Conservation (phyloP, 768 basidiomycete genomes). For the Leccinum longicurvipes region DNA sequence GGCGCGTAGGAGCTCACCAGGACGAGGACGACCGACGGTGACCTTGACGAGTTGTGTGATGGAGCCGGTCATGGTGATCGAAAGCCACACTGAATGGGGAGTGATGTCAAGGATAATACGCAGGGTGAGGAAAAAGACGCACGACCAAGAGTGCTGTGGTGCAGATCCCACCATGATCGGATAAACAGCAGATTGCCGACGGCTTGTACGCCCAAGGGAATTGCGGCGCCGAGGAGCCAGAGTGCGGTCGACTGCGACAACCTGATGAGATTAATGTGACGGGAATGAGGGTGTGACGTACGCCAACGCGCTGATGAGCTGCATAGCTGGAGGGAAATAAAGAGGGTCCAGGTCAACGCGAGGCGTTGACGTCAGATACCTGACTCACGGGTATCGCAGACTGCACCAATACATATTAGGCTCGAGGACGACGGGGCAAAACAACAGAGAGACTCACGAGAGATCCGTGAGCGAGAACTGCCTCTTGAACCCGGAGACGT, state of each 20-base stretch:
- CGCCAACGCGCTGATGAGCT: conserved; percentile 60
- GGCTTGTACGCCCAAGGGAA: conserved; percentile 67
- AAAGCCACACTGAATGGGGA: conserved; percentile 52
- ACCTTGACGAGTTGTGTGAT: conserved; percentile 83
- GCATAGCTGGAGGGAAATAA: conserved; percentile 46
- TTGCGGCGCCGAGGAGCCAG: conserved; percentile 41
- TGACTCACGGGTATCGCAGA: conserved; percentile 37
- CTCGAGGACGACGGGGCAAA: not conserved
- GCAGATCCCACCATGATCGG: conserved; percentile 85
- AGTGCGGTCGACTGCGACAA: conserved; percentile 35
- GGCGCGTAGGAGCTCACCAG: conserved; percentile 43
- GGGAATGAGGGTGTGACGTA: conserved; percentile 32
- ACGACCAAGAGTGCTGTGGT: conserved; percentile 51
- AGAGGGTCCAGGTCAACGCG: not conserved
- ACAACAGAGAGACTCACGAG: conserved; percentile 46
- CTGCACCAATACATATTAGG: conserved; percentile 22
- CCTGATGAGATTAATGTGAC: not conserved
- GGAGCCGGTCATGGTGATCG: conserved; percentile 68
- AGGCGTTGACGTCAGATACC: not conserved
- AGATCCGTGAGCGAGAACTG: conserved; percentile 75
- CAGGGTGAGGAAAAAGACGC: not conserved
- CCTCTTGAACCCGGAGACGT: conserved; percentile 65
- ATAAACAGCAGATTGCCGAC: conserved; percentile 67
- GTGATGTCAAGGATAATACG: not conserved
- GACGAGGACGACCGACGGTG: conserved; percentile 85